These are phyloP conservation scores for Aspergillus mulundensis DNA, from an alignment of 495 filamentous ascomycete species.

Conservation along the genomic window DNA sequence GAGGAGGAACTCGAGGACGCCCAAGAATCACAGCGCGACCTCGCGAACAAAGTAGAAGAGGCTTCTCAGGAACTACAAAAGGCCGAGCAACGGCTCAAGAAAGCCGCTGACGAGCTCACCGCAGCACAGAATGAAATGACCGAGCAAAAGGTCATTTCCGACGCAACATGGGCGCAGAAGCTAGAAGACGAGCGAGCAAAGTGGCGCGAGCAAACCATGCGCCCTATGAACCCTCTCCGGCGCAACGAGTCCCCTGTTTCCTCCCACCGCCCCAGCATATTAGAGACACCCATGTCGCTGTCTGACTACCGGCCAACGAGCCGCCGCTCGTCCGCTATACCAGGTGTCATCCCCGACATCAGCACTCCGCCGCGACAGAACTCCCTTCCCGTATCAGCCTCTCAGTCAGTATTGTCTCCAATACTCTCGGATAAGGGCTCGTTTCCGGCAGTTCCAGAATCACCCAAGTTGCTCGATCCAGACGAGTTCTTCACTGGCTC, in stretches of 20 bases:
- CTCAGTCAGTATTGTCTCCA: constrained; percentile 32
- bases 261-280: constrained; percentile 42
- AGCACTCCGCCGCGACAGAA: constrained; percentile 41
- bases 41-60: constrained; percentile 54
- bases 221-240: constrained; percentile 36
- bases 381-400: constrained; percentile 38
- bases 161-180: constrained; percentile 56
- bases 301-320: constrained; percentile 42
- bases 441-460: constrained; percentile 38
- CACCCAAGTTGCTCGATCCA: constrained; percentile 58
- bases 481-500: constrained; percentile 64
- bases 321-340: constrained; percentile 45
- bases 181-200: constrained; percentile 70
- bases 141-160: constrained; percentile 64
- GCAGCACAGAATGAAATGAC: constrained; percentile 59
- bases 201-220: constrained; percentile 59
- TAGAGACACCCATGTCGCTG: constrained; percentile 30
- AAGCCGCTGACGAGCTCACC: constrained; percentile 58
- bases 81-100: constrained; percentile 59
- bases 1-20: constrained; percentile 81
- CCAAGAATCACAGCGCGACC: constrained; percentile 57
- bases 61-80: constrained; percentile 60
- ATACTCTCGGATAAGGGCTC: constrained; percentile 27
- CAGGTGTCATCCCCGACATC: constrained; percentile 36
- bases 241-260: constrained; percentile 47